Evolutionary conservation across 352 stramenopile species (phyloP), one percentile per base, ranked within the genome.

Genomic region (Globisporangium mamillatum): DNA sequence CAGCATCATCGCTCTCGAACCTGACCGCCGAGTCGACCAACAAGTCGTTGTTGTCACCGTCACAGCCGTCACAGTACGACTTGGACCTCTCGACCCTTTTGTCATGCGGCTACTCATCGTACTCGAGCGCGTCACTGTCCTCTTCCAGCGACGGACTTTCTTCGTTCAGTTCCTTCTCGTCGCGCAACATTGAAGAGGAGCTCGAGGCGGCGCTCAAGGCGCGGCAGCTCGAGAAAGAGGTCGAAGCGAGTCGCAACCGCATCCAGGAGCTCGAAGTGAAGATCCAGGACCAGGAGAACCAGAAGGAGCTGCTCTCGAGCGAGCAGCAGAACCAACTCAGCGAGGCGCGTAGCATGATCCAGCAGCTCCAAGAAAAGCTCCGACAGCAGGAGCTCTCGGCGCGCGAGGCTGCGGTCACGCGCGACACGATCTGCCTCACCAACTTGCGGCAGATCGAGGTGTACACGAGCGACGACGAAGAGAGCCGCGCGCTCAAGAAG

Each of bases 201-300:
- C 67, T 90, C 1, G 83, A 86, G 24, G 86, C 85, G 0, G 75
- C 75, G 63, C 67, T 86, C 3, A 83, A 82, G 8, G 82, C 83
- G 2, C 77, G 76, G 9, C 72, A 91, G 50, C 74, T 91, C 2
- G 86, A 94, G 66, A 81, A 82, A n/a, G 84, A 94, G 38, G 86
- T 92, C 5, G 75, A 88, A 52, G 73, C 75, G 4, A 92, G 86
- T 66, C 78, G 82, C 14, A 61, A 79, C 8, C 83, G 85, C 38
- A 91, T 94, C 44, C 53, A 77, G 27, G 67, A 80, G 48, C 75
- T 94, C 24, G 84, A 94, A 53, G 55, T 67, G 0, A 74, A 79
- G 65, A 90, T 94, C 50, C 69, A 73, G 1, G 74, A 77, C 10
- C 78, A 89, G n/a, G 81, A 88, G 52, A 82, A 75, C 52, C 79